Evolutionary conservation across 225 moss, liverwort and hornwort species (phyloP).

Genomic region (Physcomitrium patens): DNA sequence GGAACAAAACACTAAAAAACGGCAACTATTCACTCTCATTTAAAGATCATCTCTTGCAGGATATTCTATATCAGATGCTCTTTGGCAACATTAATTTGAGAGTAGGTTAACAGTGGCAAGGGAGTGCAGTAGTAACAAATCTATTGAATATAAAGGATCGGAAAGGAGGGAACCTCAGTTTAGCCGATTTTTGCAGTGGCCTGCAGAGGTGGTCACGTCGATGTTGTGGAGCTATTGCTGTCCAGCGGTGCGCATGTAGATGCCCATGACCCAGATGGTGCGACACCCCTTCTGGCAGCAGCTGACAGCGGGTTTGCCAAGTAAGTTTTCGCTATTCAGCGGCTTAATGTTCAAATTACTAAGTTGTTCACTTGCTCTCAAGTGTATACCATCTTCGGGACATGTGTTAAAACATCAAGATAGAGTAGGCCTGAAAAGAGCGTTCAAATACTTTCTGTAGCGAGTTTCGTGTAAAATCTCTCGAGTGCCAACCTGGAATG

Average conservation of each 20-base stretch:
- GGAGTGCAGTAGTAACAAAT: too few species aligned
- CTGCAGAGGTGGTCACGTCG: constrained; percentile 43
- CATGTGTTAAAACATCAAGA: background rate
- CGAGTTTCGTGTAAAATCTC: too few species aligned
- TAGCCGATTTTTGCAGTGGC: constrained; percentile 36
- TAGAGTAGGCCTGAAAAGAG: background rate
- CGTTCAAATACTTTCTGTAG: constrained; percentile 18
- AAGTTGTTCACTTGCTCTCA: constrained; percentile 2
- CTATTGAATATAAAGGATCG: background rate
- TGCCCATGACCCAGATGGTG: constrained; percentile 49
- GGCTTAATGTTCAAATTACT: background rate
- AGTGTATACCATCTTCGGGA: background rate
- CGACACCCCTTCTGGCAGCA: constrained; percentile 53
- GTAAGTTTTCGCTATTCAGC: constrained; percentile 20
- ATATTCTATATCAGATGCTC: too few species aligned
- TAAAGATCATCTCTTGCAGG: too few species aligned
- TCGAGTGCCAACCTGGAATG: too few species aligned
- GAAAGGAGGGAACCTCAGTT: constrained; percentile 11
- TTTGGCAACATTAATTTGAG: too few species aligned
- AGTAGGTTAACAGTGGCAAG: too few species aligned
- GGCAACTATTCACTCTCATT: too few species aligned
- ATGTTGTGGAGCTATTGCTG: constrained; percentile 41
- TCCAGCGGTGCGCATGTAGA: constrained; percentile 40
- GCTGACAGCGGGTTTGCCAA: constrained; percentile 43
- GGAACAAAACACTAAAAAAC: background rate